Evolutionary conservation across 1,284 basidiomycete genomes (phyloP).

Genomic region (Tranzscheliella williamsii): DNA sequence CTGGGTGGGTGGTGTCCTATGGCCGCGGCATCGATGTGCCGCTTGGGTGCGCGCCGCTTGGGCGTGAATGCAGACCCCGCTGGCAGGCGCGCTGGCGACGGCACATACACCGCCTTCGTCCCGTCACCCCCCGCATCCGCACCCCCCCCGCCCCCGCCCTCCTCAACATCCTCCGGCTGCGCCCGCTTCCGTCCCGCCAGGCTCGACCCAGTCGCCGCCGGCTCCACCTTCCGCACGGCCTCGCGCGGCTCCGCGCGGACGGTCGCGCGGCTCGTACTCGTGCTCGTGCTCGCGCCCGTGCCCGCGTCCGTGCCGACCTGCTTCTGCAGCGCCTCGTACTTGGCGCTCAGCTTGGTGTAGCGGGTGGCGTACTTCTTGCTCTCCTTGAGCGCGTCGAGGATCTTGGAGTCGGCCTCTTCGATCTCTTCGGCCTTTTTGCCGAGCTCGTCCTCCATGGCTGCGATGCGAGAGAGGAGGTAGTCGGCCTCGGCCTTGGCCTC

Average conservation of each 20-base stretch:
- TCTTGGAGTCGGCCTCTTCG: constrained; percentile 52
- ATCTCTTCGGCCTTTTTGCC: constrained; percentile 45
- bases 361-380: constrained; percentile 37
- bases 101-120: constrained; percentile 14
- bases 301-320: constrained; percentile 1
- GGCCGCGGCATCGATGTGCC: background rate
- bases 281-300: background rate
- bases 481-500: background rate
- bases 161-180: no score
- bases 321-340: constrained; percentile 16
- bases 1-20: constrained; percentile 1
- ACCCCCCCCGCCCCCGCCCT: no score
- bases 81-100: constrained; percentile 1
- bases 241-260: no score
- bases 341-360: constrained; percentile 12
- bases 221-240: no score
- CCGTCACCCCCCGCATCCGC: background rate
- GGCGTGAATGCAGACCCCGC: constrained; percentile 15
- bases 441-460: constrained; percentile 44
- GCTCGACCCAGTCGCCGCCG: background rate
- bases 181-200: background rate
- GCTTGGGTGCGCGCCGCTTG: no score
- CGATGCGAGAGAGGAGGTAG: constrained; percentile 16
- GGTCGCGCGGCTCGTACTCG: background rate
- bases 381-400: constrained; percentile 45